A percentile compares a stretch with the other conserved stretches of the same genome.
Conservation (phyloP, 176 grass and related monocot genomes). For the Carex scoparia region DNA sequence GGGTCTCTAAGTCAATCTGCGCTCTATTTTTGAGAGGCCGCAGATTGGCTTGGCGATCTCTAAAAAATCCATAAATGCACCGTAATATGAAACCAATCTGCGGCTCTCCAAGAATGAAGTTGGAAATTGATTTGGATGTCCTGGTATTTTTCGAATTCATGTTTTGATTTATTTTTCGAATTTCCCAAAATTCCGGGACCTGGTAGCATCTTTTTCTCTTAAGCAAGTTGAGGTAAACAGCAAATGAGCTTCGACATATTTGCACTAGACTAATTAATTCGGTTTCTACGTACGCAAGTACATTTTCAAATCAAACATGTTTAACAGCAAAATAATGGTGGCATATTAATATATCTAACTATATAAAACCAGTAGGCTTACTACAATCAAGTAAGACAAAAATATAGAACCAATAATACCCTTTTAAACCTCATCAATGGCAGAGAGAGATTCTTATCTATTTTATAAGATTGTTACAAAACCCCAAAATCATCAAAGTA, state of each 20-base stretch:
- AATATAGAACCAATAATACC: background rate
- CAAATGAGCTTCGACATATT: background rate
- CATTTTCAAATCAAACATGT: constrained; percentile 25
- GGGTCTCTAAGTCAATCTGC: no score
- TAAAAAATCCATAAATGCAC: no score
- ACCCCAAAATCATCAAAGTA: background rate
- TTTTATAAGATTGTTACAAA: constrained; percentile 3
- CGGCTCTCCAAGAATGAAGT: no score
- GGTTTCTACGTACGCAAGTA: background rate
- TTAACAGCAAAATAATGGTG: constrained; percentile 11
- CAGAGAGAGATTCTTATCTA: constrained; percentile 4
- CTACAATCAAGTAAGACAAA: constrained; percentile 26
- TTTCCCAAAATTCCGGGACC: background rate
- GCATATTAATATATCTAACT: background rate
- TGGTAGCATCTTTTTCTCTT: background rate
- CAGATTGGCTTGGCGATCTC: no score
- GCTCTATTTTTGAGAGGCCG: no score
- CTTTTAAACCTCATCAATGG: constrained; percentile 12
- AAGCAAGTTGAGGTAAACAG: constrained; percentile 11
- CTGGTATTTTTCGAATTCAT: no score
- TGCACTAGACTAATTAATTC: background rate
- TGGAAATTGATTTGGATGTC: no score
- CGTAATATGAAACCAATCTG: no score
- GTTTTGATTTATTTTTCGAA: no score
- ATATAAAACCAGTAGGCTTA: background rate